Evolutionary conservation across 179 eudicot species (phyloP), one percentile per base, ranked within the genome.

Genomic region (Silene vulgaris): DNA sequence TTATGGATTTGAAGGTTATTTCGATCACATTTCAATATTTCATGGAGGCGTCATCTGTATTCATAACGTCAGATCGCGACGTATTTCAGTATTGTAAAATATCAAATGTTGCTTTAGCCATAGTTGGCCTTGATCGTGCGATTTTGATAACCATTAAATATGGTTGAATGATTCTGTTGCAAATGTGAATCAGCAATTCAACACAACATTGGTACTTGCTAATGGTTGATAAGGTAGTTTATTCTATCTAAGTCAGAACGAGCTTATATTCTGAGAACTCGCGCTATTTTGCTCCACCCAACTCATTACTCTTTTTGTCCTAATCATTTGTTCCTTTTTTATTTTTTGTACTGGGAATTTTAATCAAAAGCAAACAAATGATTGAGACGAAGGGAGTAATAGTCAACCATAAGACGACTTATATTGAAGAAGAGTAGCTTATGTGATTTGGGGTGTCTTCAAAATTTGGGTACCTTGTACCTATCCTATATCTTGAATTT

Each of bases 401-500:
- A 40, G 9, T 40, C 45, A 6, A 40, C 45, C 45, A 6, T 43
- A 43, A 43, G 50, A 8, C 50, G 13, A 43, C 50, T 43, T 43
- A 43, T 43, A 8, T 43, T 57, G 2, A 1, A 17, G 19, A 57
- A 57, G 21, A 43, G 19, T 57, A 4, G 23, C 13, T 19, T 56
- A 17, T n/a, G n/a, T 56, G n/a, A 17, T n/a, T n/a, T 17, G 6
- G 5, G 21, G n/a, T 56, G 61, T 40, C 9, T 40, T 40, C 61
- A 56, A 5, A n/a, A 56, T 17, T 12, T 3, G 19, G 61, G 21
- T 14, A 56, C 11, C 17, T 56, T 12, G 5, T 56, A 56, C n/a
- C 37, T 30, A 65, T 64, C 14, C 30, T 5, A 65, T 29, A 21
- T 16, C 69, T 65, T 65, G 69, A 65, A 65, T 14, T 29, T 67